Base-by-base conservation (phyloP, 495 filamentous ascomycete species). In the Cairneyella variabilis region DNA sequence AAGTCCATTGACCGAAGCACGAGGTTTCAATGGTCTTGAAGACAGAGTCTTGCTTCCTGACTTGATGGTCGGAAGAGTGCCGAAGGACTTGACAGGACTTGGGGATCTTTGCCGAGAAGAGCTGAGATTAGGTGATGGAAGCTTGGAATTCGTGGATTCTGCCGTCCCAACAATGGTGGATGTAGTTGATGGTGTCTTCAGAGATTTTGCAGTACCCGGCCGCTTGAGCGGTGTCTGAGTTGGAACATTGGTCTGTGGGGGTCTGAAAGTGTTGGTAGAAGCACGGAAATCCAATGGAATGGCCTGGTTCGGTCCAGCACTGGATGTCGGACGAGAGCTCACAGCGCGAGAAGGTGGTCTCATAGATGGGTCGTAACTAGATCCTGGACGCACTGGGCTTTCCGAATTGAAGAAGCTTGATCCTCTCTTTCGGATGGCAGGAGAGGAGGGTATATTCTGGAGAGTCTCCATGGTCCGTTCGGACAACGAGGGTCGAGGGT, bases 381-480 rank as follows among this genome's bases (percentile, higher is more conserved):
- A 62, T 12, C 47, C 51, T n/a, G 51, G 77, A 9, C 75, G 71
- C 64, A 79, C 78, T 10, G 80, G 77, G 54, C 76, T 81, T 43
- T 79, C 71, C 11, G 72, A 65, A 48, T 70, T 73, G 64, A 82
- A 87, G 66, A 88, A 85, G 59, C 75, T 81, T 9, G 83, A 84
- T 51, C 71, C 70, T 51, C 82, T 69, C 53, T 75, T 70, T 9
- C 65, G 63, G n/a, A 78, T 69, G 2, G 74, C 77, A 7, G 85
- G 85, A 16, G 85, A 86, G 0, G 83, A 74, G 2, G 85, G 80
- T 18, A 88, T 74, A 41, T 76, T 72, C 25, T 84, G 72, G 11
- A 89, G 66, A 0, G 82, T 86, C 55, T 86, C 83, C 28, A 86
- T 80, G 10, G 85, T 86, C 36, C 85, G 71, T 44, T 89, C 85